phyloP scores from a whole-genome alignment of 176 grass and related monocot species.

The Carex scoparia region DNA sequence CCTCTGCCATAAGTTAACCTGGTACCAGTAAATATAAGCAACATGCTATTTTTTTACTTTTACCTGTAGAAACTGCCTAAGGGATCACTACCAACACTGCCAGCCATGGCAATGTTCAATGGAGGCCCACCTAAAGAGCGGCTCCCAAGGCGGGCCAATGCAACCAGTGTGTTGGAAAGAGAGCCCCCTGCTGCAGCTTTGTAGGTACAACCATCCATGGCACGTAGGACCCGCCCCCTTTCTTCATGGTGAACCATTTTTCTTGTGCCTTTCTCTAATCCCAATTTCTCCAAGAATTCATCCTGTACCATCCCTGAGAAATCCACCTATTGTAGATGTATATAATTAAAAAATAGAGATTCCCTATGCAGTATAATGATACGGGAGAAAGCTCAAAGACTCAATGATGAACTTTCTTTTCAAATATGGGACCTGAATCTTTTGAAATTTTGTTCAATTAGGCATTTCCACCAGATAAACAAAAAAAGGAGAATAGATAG shows the following conservation, averaged over 20 bases:
- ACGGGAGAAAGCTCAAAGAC: neutral
- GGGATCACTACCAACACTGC: conserved; percentile 79
- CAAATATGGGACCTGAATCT: neutral
- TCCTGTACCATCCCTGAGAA: conserved; percentile 88
- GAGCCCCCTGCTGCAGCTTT: conserved; percentile 89
- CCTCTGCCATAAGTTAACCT: neutral
- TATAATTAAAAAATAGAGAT: neutral
- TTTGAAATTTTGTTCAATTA: neutral
- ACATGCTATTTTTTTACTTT: neutral
- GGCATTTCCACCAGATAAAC: neutral
- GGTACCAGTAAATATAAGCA: neutral
- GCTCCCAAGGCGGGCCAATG: conserved; percentile 63
- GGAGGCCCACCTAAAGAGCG: conserved; percentile 36
- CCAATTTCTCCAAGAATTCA: conserved; percentile 58
- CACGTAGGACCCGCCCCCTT: conserved; percentile 59
- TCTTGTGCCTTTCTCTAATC: conserved; percentile 72
- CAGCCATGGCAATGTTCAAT: conserved; percentile 76
- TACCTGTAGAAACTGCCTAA: conserved; percentile 93
- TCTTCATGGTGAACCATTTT: conserved; percentile 94
- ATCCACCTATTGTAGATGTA: conserved; percentile 46
- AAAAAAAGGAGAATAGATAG: neutral
- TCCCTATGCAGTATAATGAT: neutral
- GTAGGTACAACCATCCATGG: conserved; percentile 96
- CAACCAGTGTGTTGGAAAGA: conserved; percentile 83
- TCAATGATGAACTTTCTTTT: neutral